phyloP scores from a whole-genome alignment of 1,139 yeast genomes.

The Pichia sp. region DNA sequence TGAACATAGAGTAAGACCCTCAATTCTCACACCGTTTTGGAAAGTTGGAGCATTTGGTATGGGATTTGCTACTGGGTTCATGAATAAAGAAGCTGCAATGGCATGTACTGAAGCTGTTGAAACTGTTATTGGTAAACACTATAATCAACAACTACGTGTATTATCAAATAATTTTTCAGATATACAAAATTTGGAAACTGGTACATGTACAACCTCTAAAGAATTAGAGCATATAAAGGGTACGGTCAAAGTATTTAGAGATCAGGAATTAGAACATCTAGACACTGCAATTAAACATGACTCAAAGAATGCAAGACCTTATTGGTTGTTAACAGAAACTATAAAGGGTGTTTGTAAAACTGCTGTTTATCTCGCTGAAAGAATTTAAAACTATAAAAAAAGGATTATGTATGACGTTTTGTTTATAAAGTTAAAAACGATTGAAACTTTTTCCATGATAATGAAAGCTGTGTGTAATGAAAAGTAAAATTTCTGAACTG shows the following conservation, averaged over 20 bases:
- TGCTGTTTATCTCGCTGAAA: slow-evolving; percentile 92
- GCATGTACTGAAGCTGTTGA: slow-evolving; percentile 99
- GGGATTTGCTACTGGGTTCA: slow-evolving; percentile 80
- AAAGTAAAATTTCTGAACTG: too few relatives aligned
- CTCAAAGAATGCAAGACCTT: slow-evolving; percentile 90
- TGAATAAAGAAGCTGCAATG: slow-evolving; percentile 97
- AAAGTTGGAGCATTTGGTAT: slow-evolving; percentile 80
- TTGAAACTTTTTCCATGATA: too few relatives aligned
- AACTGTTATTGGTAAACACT: slow-evolving; percentile 95
- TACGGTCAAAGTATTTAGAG: slow-evolving; percentile 72
- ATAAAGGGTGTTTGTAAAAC: slow-evolving; percentile 75
- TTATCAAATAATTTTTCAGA: slow-evolving; percentile 46
- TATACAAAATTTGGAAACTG: slow-evolving; percentile 26
- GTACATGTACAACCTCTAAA: slow-evolving; percentile 32
- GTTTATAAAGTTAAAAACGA: too few relatives aligned
- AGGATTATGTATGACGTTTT: too few relatives aligned
- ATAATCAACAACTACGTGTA: slow-evolving; percentile 80
- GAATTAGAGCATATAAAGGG: slow-evolving; percentile 57
- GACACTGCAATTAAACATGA: slow-evolving; percentile 90
- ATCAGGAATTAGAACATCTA: slow-evolving; percentile 91
- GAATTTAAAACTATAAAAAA: too few relatives aligned
- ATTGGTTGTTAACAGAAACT: slow-evolving; percentile 77
- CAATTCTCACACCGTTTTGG: slow-evolving; percentile 88
- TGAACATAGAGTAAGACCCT: slow-evolving; percentile 80
- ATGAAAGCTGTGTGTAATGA: too few relatives aligned